Conservation (phyloP, 768 basidiomycete genomes). For the Suillus ampliporus region DNA sequence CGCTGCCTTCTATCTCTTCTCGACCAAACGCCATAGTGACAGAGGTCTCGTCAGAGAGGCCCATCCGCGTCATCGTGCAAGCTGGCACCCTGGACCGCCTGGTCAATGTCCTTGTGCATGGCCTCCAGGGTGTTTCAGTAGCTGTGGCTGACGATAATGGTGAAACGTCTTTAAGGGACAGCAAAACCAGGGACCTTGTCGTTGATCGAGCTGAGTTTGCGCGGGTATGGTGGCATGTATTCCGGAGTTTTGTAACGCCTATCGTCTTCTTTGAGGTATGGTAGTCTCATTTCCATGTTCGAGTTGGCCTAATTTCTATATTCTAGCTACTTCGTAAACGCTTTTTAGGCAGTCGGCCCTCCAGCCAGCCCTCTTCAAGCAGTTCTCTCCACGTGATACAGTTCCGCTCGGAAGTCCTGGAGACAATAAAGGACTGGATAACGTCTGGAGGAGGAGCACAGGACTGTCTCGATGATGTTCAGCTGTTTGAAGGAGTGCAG, state of each 20-base stretch:
- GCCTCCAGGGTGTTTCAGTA: constrained; percentile 76
- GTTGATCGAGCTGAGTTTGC: constrained; percentile 79
- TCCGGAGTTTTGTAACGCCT: constrained; percentile 82
- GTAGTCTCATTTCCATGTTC: constrained; percentile 8
- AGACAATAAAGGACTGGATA: constrained; percentile 75
- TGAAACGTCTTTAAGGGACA: constrained; percentile 77
- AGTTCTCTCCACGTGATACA: constrained; percentile 52
- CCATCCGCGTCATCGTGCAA: constrained; percentile 76
- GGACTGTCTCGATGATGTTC: constrained; percentile 74
- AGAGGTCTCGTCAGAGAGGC: constrained; percentile 71
- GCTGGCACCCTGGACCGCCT: constrained; percentile 79
- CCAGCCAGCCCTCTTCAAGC: constrained; percentile 47
- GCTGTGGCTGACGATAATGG: constrained; percentile 88
- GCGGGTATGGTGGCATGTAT: constrained; percentile 82
- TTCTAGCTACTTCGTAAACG: constrained; percentile 76
- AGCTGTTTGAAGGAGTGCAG: constrained; percentile 62
- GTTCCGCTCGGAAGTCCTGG: constrained; percentile 66
- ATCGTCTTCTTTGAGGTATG: constrained; percentile 84
- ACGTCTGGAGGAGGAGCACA: constrained; percentile 75
- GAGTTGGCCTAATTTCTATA: not conserved
- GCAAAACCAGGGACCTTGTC: constrained; percentile 72
- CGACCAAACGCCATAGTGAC: constrained; percentile 60
- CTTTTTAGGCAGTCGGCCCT: constrained; percentile 58
- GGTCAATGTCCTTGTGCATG: constrained; percentile 78
- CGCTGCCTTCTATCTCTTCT: constrained; percentile 77